Evolutionary conservation across 208 protist genomes (phyloP).

Genomic region (Angomonas deanei): DNA sequence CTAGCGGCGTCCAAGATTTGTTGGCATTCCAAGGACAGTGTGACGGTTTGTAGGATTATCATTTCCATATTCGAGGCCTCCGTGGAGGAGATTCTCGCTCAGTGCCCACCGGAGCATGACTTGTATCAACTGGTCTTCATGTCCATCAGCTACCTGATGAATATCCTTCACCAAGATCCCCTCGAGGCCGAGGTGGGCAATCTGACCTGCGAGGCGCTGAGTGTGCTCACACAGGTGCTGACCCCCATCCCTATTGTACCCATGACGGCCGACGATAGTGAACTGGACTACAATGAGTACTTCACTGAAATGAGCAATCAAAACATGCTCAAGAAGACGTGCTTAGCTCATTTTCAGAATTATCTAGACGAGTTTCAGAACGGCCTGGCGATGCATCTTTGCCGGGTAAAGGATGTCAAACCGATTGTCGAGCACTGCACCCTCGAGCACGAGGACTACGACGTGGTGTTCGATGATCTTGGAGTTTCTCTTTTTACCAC

Average conservation of each 20-base stretch:
- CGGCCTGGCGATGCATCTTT: too few species aligned
- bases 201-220: conserved; percentile 64
- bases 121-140: conserved; percentile 47
- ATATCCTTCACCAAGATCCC: conserved; percentile 17
- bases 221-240: conserved; percentile 63
- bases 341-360: too few species aligned
- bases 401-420: too few species aligned
- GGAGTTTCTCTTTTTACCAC: conserved; percentile 35
- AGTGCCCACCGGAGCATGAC: conserved; percentile 17
- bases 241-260: conserved; percentile 33
- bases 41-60: conserved; percentile 18
- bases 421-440: conserved; percentile 4
- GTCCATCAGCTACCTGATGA: conserved; percentile 31
- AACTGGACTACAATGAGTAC: conserved; percentile 54
- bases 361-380: too few species aligned
- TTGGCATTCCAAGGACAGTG: conserved; percentile 2
- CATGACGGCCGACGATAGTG: conserved; percentile 63
- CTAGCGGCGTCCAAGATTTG: conserved; percentile 26
- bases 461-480: not conserved
- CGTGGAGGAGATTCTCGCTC: conserved; percentile 44
- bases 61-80: conserved; percentile 47
- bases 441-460: not conserved
- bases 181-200: conserved; percentile 18
- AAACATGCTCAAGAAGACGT: conserved; percentile 28
- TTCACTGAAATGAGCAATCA: conserved; percentile 7